Evolutionary conservation across 2,329 filamentous ascomycete genomes (phyloP).

Genomic region (Ophiosphaerella korrae): DNA sequence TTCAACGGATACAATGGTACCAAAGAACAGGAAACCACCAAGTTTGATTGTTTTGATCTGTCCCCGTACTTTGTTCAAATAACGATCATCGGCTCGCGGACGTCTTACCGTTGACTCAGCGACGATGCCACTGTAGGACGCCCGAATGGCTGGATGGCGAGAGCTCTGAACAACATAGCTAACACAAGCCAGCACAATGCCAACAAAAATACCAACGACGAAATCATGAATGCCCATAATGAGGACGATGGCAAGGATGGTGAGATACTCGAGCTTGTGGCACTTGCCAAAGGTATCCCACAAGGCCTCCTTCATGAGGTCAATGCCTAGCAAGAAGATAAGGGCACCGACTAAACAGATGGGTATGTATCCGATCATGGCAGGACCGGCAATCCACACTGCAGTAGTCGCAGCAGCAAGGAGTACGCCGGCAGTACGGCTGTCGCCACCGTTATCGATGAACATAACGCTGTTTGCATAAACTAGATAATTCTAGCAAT

Average conservation of each 20-base stretch:
- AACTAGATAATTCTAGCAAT: conserved; percentile 84
- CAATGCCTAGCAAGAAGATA: conserved; percentile 94
- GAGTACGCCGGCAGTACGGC: conserved; percentile 81
- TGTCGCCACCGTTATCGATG: conserved; percentile 88
- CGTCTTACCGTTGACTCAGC: conserved; percentile 91
- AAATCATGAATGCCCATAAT: conserved; percentile 98
- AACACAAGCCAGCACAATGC: conserved; percentile 88
- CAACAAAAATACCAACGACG: conserved; percentile 88
- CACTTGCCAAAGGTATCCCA: conserved; percentile 88
- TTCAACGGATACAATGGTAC: conserved; percentile 94
- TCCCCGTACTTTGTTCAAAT: conserved; percentile 79
- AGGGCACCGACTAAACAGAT: conserved; percentile 95
- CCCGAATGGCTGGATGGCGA: conserved; percentile 83
- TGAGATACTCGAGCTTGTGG: conserved; percentile 84
- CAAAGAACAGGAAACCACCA: conserved; percentile 95
- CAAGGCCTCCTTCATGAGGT: conserved; percentile 85
- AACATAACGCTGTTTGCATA: conserved; percentile 98
- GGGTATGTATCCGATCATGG: conserved; percentile 90
- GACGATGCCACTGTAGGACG: conserved; percentile 86
- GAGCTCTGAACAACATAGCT: conserved; percentile 92
- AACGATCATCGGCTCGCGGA: conserved; percentile 86
- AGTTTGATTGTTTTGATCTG: conserved; percentile 93
- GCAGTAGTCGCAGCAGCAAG: conserved; percentile 79
- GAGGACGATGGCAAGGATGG: conserved; percentile 84
- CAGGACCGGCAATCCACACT: conserved; percentile 83